Percentiles rank a stretch among this genome's conserved stretches.
Evolutionary conservation across 2,329 filamentous ascomycete genomes (phyloP).

Genomic region (Colletotrichum coccodes): DNA sequence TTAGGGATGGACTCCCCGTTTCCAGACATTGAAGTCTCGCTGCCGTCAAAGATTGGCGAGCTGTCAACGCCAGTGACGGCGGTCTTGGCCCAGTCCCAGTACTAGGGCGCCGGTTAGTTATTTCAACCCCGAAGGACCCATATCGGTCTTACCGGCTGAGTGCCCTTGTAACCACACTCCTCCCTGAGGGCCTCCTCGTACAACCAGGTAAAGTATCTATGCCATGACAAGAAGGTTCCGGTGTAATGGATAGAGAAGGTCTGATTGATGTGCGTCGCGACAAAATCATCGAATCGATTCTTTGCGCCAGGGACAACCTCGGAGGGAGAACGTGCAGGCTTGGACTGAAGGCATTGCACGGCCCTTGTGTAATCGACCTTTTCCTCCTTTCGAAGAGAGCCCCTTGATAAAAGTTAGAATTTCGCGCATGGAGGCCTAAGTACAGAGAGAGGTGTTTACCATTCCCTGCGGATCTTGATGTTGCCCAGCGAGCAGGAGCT

Average conservation of each 20-base stretch:
- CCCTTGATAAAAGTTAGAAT: not conserved
- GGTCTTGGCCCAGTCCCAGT: constrained; percentile 58
- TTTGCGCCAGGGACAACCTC: constrained; percentile 52
- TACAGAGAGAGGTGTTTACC: too few relatives aligned
- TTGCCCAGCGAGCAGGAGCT: constrained; percentile 38
- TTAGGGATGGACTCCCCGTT: constrained; percentile 49
- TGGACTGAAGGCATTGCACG: constrained; percentile 53
- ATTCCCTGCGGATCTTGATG: constrained; percentile 43
- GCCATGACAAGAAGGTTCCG: constrained; percentile 43
- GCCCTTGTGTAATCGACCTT: constrained; percentile 51
- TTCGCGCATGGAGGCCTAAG: too few relatives aligned
- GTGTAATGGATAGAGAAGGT: constrained; percentile 55
- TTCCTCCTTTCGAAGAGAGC: not conserved
- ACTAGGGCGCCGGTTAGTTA: constrained; percentile 38
- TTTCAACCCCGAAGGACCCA: not conserved
- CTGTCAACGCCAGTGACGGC: constrained; percentile 45
- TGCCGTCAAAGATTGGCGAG: constrained; percentile 60
- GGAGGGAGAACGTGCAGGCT: constrained; percentile 46
- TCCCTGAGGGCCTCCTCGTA: constrained; percentile 44
- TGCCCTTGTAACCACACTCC: constrained; percentile 49
- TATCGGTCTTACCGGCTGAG: constrained; percentile 44
- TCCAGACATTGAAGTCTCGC: constrained; percentile 53
- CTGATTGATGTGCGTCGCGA: constrained; percentile 59
- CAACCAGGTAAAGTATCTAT: constrained; percentile 43
- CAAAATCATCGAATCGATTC: constrained; percentile 60